Conservation (phyloP, 2,329 filamentous ascomycete species). For the Penicillium sp. region DNA sequence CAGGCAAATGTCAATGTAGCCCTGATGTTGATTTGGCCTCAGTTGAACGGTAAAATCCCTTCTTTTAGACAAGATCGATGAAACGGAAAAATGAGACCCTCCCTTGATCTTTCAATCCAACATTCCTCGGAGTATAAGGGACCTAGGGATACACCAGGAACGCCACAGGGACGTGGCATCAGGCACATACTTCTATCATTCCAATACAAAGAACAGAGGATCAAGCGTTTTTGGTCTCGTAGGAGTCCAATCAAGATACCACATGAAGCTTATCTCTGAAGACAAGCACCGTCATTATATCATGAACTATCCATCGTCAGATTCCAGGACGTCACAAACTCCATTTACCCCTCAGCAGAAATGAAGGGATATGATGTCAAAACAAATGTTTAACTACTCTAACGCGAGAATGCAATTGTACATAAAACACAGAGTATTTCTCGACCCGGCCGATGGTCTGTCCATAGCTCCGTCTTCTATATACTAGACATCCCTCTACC, state of each 20-base stretch:
- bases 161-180: conserved; percentile 8
- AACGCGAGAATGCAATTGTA: background rate
- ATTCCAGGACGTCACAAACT: conserved; percentile 19
- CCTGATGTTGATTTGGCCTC: background rate
- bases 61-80: background rate
- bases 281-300: background rate
- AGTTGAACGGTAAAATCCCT: background rate
- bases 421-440: conserved; percentile 7
- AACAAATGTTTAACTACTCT: conserved; percentile 7
- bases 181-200: conserved; percentile 23
- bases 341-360: background rate
- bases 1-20: background rate
- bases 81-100: background rate
- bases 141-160: conserved; percentile 15
- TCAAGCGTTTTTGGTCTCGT: background rate
- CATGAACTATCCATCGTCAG: conserved; percentile 1
- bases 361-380: conserved; percentile 18
- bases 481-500: background rate
- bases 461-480: background rate
- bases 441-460: too few species aligned
- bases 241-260: conserved; percentile 5
- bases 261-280: conserved; percentile 12
- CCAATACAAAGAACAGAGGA: conserved; percentile 13
- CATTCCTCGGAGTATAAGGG: conserved; percentile 21
- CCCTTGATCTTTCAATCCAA: background rate